Conservation (phyloP, 129 eudicot genomes). For the Calendula officinalis region DNA sequence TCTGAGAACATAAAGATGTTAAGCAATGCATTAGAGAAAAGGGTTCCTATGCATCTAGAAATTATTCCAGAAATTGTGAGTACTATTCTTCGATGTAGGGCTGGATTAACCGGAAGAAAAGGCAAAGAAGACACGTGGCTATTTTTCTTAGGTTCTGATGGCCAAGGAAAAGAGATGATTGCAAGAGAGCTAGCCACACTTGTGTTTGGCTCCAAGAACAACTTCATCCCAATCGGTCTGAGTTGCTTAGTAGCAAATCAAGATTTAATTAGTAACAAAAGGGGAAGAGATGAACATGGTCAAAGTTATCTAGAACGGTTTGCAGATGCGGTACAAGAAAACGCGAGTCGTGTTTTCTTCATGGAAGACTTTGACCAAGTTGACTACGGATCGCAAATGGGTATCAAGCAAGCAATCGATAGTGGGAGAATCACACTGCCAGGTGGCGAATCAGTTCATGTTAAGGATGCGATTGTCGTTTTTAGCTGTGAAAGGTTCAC, state of each 20-base stretch:
- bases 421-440: slow-evolving; percentile 35
- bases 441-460: slow-evolving; percentile 35
- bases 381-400: slow-evolving; percentile 37
- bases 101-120: slow-evolving; percentile 29
- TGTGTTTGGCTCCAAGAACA: slow-evolving; percentile 46
- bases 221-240: slow-evolving; percentile 30
- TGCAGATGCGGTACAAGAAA: slow-evolving; percentile 39
- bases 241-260: slow-evolving; percentile 45
- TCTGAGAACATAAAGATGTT: slow-evolving; percentile 41
- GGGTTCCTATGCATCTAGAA: slow-evolving; percentile 56
- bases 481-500: slow-evolving; percentile 48
- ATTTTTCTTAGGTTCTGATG: slow-evolving; percentile 47
- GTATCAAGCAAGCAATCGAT: slow-evolving; percentile 46
- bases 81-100: slow-evolving; percentile 48
- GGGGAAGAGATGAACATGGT: slow-evolving; percentile 49
- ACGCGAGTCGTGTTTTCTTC: slow-evolving; percentile 53
- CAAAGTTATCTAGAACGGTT: slow-evolving; percentile 44
- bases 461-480: slow-evolving; percentile 64
- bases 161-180: slow-evolving; percentile 44
- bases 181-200: slow-evolving; percentile 49
- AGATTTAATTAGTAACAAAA: slow-evolving; percentile 40
- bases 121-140: slow-evolving; percentile 53
- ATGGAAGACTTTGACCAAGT: slow-evolving; percentile 60
- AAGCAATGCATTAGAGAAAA: slow-evolving; percentile 49
- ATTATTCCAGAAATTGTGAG: slow-evolving; percentile 48